These are phyloP conservation scores for Ophidiomyces ophidiicola DNA, from an alignment of 2,329 filamentous ascomycete genomes.

Conservation along the genomic window DNA sequence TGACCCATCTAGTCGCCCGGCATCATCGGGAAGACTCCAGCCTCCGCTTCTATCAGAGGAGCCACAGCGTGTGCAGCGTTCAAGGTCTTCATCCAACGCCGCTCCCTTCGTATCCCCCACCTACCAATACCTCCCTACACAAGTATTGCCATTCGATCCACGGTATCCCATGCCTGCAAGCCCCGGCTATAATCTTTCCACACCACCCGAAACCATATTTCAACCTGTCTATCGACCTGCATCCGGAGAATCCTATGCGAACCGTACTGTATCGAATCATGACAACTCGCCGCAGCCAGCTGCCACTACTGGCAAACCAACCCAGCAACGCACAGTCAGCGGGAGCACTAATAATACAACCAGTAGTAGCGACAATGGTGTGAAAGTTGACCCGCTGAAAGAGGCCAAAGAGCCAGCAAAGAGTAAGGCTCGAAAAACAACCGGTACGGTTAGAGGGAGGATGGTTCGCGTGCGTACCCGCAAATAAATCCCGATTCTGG, in stretches of 20 bases:
- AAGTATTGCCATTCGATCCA: slow-evolving; percentile 24
- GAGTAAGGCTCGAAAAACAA: neutral
- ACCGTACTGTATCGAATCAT: slow-evolving; percentile 10
- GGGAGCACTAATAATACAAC: slow-evolving; percentile 8
- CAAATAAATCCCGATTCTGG: neutral
- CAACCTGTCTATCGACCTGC: slow-evolving; percentile 18
- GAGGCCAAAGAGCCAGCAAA: slow-evolving; percentile 1
- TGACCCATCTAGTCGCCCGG: slow-evolving; percentile 23
- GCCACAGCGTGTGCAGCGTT: slow-evolving; percentile 34
- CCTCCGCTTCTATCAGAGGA: slow-evolving; percentile 38
- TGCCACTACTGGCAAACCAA: slow-evolving; percentile 14
- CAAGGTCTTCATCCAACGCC: slow-evolving; percentile 26
- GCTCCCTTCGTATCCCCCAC: slow-evolving; percentile 15
- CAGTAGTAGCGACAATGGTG: slow-evolving; percentile 13
- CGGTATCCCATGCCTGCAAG: slow-evolving; percentile 16
- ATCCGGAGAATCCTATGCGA: slow-evolving; percentile 16
- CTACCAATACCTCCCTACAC: slow-evolving; percentile 15
- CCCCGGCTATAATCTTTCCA: slow-evolving; percentile 14
- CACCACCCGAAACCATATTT: slow-evolving; percentile 17
- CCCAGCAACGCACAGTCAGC: slow-evolving; percentile 1
- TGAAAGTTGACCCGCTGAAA: neutral
- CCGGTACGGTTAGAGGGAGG: neutral
- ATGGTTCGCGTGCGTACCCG: slow-evolving; percentile 3
- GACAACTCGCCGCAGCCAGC: slow-evolving; percentile 15
- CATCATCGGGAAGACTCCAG: slow-evolving; percentile 28